Percentiles rank a stretch among this genome's conserved stretches.
Conservation (phyloP, 441 rosid species). For the Mallotus japonicus region DNA sequence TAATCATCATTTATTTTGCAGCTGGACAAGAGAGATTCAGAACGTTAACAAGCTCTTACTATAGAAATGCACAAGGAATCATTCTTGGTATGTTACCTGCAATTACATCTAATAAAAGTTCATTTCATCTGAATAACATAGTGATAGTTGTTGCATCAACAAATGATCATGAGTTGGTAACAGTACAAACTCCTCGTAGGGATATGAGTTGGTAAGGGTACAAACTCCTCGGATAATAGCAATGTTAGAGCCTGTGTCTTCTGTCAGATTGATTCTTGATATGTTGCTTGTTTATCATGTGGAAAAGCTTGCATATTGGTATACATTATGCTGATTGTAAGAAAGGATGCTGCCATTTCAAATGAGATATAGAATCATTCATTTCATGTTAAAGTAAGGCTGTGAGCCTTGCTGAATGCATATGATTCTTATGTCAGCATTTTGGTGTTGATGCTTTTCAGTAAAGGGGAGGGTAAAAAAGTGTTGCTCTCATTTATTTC, state of each 20-base stretch:
- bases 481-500: background rate
- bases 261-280: constrained; percentile 1
- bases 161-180: background rate
- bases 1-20: constrained; percentile 37
- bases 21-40: constrained; percentile 98
- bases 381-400: background rate
- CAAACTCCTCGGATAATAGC: background rate
- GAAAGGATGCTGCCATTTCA: background rate
- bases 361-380: background rate
- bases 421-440: background rate
- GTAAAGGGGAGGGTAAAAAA: background rate
- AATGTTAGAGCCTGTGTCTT: background rate
- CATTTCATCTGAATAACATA: constrained; percentile 12
- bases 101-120: background rate
- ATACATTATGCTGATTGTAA: background rate
- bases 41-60: constrained; percentile 86
- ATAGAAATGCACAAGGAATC: constrained; percentile 90
- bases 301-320: background rate
- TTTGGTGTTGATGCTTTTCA: background rate
- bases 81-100: constrained; percentile 57
- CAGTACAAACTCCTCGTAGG: background rate
- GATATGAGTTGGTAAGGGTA: background rate
- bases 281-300: background rate
- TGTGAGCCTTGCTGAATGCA: background rate
- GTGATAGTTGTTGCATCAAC: background rate